Percentiles rank a stretch among this genome's conserved stretches.
These are phyloP conservation scores for Macrolepiota albuminosa DNA, from an alignment of 768 basidiomycete genomes.

Conservation along the genomic window DNA sequence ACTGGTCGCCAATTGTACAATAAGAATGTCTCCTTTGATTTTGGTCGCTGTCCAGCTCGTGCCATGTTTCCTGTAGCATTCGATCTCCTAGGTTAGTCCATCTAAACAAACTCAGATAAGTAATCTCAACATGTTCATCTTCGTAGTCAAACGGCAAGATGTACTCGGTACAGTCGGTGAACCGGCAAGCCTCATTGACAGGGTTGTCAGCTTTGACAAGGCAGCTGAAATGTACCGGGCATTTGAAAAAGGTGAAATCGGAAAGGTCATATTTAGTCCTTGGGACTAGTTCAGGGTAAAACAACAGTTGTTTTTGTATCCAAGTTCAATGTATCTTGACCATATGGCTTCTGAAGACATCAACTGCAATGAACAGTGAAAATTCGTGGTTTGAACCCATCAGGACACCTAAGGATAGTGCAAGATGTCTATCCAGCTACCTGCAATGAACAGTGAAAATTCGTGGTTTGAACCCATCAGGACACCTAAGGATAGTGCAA, in stretches of 20 bases:
- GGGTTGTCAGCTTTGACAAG: conserved; percentile 53
- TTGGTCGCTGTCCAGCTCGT: conserved; percentile 78
- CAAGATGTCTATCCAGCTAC: too few species aligned
- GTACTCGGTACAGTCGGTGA: conserved; percentile 70
- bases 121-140: background rate
- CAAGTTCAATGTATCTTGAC: background rate
- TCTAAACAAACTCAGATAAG: background rate
- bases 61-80: conserved; percentile 73
- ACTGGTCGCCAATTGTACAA: conserved; percentile 57
- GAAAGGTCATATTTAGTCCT: conserved; percentile 75
- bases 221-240: conserved; percentile 55
- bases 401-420: background rate
- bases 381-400: background rate
- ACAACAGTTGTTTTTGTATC: background rate
- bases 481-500: background rate
- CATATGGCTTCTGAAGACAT: background rate
- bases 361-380: background rate
- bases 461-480: background rate
- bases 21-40: conserved; percentile 77
- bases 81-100: conserved; percentile 49
- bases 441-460: background rate
- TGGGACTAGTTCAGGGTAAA: conserved; percentile 37
- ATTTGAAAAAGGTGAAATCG: conserved; percentile 69
- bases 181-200: conserved; percentile 59
- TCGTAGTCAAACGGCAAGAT: conserved; percentile 57